Percentiles rank a stretch among this genome's conserved stretches.
These are phyloP conservation scores for Parasarocladium wereldwijsianum DNA, from an alignment of 2,329 filamentous ascomycete species.

Conservation along the genomic window DNA sequence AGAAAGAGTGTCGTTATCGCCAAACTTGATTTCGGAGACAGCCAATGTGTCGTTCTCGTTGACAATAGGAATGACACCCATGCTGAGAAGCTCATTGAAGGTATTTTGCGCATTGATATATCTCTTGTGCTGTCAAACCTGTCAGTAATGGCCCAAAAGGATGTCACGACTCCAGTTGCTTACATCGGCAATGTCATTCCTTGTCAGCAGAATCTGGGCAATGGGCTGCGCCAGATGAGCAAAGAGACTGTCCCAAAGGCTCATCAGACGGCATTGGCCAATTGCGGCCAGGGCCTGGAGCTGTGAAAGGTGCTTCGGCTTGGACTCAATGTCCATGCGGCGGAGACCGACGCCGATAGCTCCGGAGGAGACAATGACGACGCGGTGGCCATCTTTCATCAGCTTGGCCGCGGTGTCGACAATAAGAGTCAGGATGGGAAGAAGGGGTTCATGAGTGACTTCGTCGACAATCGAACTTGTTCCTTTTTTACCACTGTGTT, in stretches of 20 bases:
- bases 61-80: slow-evolving; percentile 95
- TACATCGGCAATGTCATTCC: slow-evolving; percentile 92
- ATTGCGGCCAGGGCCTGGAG: slow-evolving; percentile 92
- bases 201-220: slow-evolving; percentile 84
- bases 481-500: slow-evolving; percentile 36
- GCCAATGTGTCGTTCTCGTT: slow-evolving; percentile 97
- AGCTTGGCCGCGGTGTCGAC: slow-evolving; percentile 87
- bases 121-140: slow-evolving; percentile 52
- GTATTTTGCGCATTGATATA: slow-evolving; percentile 97
- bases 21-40: slow-evolving; percentile 98
- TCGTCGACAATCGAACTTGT: slow-evolving; percentile 99
- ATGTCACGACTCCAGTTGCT: slow-evolving; percentile 13
- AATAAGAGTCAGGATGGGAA: slow-evolving; percentile 81
- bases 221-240: slow-evolving; percentile 77
- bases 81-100: slow-evolving; percentile 73
- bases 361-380: slow-evolving; percentile 92
- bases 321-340: slow-evolving; percentile 74
- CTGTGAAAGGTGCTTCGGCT: slow-evolving; percentile 80
- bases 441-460: slow-evolving; percentile 79
- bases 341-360: slow-evolving; percentile 89
- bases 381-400: slow-evolving; percentile 78
- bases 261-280: slow-evolving; percentile 88
- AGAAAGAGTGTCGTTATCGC: slow-evolving; percentile 94
- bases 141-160: background rate
- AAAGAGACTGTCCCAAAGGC: slow-evolving; percentile 89